Percentiles rank a stretch among this genome's conserved stretches.
phyloP scores from a whole-genome alignment of 1,139 yeast genomes.

The Pichia sp. region DNA sequence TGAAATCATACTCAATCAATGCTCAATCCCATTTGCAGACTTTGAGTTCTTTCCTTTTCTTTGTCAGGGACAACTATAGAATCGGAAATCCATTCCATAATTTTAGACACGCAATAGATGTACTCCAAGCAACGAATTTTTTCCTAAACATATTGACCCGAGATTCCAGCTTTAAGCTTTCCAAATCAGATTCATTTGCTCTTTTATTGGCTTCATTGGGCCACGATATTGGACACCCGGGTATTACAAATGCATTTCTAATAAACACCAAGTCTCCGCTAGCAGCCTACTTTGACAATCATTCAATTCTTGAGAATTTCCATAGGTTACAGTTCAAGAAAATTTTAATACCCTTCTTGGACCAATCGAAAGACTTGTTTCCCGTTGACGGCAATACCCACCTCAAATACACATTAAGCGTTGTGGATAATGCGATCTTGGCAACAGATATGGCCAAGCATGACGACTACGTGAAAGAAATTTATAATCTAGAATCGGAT shows the following conservation, averaged over 20 bases:
- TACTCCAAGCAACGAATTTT: conserved; percentile 81
- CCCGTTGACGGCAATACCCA: background rate
- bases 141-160: conserved; percentile 44
- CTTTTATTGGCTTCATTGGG: conserved; percentile 82
- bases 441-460: conserved; percentile 97
- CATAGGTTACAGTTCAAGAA: conserved; percentile 71
- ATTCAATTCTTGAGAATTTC: conserved; percentile 76
- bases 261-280: conserved; percentile 61
- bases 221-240: conserved; percentile 96
- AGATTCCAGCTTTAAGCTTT: conserved; percentile 18
- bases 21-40: conserved; percentile 1
- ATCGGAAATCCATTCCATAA: conserved; percentile 89
- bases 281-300: conserved; percentile 55
- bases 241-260: conserved; percentile 77
- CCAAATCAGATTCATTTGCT: conserved; percentile 31
- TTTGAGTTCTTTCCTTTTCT: conserved; percentile 43
- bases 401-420: background rate
- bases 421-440: conserved; percentile 31
- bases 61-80: conserved; percentile 72
- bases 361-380: background rate
- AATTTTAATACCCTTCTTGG: conserved; percentile 32
- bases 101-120: conserved; percentile 94
- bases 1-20: conserved; percentile 37
- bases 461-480: conserved; percentile 61
- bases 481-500: conserved; percentile 26